Conservation (phyloP, 169 alveolate species). For the Theileria orientalis region DNA sequence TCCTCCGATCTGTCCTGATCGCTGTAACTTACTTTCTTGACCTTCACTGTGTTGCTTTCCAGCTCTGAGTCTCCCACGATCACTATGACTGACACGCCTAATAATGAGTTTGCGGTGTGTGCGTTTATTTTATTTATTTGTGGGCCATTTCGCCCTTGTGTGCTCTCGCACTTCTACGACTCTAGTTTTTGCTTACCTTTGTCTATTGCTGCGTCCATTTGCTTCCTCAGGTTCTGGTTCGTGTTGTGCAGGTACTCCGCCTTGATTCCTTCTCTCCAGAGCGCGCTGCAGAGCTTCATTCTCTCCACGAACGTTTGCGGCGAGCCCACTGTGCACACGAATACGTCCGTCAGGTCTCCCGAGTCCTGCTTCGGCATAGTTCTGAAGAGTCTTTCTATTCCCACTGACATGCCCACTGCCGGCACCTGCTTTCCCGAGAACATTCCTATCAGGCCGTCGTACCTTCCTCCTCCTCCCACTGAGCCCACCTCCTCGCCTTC, state of each 20-base stretch:
- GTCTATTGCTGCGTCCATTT: conserved; percentile 82
- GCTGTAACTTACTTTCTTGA: conserved; percentile 29
- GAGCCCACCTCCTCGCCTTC: conserved; percentile 88
- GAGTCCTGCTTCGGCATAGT: conserved; percentile 38
- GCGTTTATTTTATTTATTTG: background rate
- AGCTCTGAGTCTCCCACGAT: conserved; percentile 53
- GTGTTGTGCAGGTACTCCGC: conserved; percentile 69
- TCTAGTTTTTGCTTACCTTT: conserved; percentile 38
- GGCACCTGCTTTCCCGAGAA: conserved; percentile 87
- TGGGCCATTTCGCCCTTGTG: background rate
- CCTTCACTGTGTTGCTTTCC: conserved; percentile 27
- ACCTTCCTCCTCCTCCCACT: conserved; percentile 98
- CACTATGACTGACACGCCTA: conserved; percentile 55
- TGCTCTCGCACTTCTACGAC: background rate
- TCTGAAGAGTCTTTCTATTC: conserved; percentile 91
- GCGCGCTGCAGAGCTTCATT: conserved; percentile 59
- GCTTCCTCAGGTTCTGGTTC: conserved; percentile 75
- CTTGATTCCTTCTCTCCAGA: conserved; percentile 69
- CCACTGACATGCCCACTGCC: conserved; percentile 94
- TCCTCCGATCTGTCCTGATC: conserved; percentile 23
- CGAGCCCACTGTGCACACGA: conserved; percentile 72
- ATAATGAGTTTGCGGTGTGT: background rate
- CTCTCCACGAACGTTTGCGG: conserved; percentile 68
- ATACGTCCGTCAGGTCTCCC: conserved; percentile 58
- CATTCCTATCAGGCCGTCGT: conserved; percentile 91